phyloP scores from a whole-genome alignment of 148 eudicot species.

The Cornus kousa region DNA sequence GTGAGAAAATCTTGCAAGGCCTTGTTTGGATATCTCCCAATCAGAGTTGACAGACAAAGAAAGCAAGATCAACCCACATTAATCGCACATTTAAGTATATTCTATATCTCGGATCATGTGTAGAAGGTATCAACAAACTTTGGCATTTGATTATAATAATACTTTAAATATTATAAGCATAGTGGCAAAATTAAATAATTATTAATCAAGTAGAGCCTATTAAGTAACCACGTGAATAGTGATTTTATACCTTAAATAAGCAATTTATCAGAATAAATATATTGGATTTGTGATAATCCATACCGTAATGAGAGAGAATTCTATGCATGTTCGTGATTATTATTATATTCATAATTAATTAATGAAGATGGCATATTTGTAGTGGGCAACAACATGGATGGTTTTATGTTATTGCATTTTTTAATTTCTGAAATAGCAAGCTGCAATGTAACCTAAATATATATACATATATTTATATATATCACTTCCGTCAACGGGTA shows the following conservation, averaged over 20 bases:
- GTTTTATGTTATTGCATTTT: no score
- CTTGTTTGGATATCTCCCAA: neutral
- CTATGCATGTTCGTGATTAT: no score
- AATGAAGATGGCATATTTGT: neutral
- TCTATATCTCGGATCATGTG: constrained; percentile 20
- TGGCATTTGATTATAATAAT: neutral
- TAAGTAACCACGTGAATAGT: neutral
- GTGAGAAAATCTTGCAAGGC: neutral
- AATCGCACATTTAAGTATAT: neutral
- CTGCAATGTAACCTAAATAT: neutral
- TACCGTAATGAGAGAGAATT: neutral
- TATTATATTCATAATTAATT: no score
- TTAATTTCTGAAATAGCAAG: neutral
- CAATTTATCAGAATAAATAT: no score
- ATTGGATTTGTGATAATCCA: neutral
- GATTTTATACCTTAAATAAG: neutral
- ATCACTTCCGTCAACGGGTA: no score
- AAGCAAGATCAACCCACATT: constrained; percentile 10
- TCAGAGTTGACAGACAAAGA: neutral
- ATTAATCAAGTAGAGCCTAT: neutral
- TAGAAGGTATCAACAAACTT: neutral
- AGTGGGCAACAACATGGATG: neutral
- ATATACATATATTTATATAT: no score
- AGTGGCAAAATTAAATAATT: neutral
- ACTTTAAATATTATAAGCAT: no score